Evolutionary conservation across 495 filamentous ascomycete genomes (phyloP).

Genomic region (Aspergillus taichungensis): DNA sequence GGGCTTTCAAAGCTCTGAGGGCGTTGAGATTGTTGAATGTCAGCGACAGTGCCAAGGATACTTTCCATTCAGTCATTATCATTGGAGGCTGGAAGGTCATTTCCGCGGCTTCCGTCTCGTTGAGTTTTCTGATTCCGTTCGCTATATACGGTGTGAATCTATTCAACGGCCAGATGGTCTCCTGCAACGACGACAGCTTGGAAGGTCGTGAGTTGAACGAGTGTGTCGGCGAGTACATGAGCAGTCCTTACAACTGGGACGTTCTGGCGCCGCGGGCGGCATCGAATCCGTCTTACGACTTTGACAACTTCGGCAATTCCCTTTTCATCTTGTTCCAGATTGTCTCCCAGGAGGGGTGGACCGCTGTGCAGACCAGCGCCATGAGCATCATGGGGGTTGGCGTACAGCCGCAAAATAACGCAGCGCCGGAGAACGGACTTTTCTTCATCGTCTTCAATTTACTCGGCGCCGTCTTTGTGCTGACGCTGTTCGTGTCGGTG

Average conservation of each 20-base stretch:
- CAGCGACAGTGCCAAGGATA: constrained; percentile 90
- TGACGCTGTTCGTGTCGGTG: constrained; percentile 96
- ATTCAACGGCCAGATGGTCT: constrained; percentile 71
- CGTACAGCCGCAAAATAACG: constrained; percentile 56
- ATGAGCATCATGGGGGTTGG: constrained; percentile 74
- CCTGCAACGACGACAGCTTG: constrained; percentile 65
- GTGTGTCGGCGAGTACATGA: constrained; percentile 76
- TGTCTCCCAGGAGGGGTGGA: constrained; percentile 97
- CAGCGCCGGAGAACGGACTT: constrained; percentile 73
- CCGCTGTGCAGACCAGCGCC: constrained; percentile 75
- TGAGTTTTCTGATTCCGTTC: constrained; percentile 92
- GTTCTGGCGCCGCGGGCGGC: constrained; percentile 74
- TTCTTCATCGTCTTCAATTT: constrained; percentile 98
- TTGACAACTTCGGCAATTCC: constrained; percentile 87
- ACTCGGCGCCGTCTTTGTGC: constrained; percentile 90
- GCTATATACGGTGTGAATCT: constrained; percentile 92
- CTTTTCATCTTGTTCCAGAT: constrained; percentile 98
- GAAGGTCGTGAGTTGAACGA: constrained; percentile 47
- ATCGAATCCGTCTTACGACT: constrained; percentile 77
- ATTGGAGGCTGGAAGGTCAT: constrained; percentile 88
- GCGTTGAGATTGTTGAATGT: constrained; percentile 89
- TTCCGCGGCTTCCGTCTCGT: constrained; percentile 79
- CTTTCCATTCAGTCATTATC: constrained; percentile 93
- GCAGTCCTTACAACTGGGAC: constrained; percentile 70
- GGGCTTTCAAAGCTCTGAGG: constrained; percentile 96